Percentiles rank a stretch among this genome's conserved stretches.
Evolutionary conservation across 768 basidiomycete species (phyloP).

Genomic region (Naganishia onofrii): DNA sequence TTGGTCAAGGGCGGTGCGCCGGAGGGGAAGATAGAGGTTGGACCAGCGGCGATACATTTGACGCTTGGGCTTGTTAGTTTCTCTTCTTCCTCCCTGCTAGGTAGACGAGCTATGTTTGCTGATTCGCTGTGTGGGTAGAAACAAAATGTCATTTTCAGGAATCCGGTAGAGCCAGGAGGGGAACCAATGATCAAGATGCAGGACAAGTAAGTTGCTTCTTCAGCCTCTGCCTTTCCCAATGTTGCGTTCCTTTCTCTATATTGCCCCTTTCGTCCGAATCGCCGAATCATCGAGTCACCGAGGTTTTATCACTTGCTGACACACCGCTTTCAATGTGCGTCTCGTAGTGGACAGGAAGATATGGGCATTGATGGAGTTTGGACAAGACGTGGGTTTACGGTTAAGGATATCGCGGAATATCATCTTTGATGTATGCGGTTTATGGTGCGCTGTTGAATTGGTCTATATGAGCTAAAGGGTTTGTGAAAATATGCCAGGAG

Average conservation of each 20-base stretch:
- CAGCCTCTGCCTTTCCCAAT: background rate
- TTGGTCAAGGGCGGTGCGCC: conserved; percentile 8
- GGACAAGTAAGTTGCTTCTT: conserved; percentile 23
- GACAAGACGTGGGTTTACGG: conserved; percentile 22
- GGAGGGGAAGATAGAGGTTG: conserved; percentile 1
- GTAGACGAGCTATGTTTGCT: background rate
- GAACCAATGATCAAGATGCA: conserved; percentile 26
- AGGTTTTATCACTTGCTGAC: background rate
- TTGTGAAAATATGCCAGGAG: no score
- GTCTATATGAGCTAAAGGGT: no score
- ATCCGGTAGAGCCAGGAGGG: background rate
- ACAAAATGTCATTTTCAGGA: conserved; percentile 29
- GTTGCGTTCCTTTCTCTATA: no score
- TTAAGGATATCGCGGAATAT: conserved; percentile 22
- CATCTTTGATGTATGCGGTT: conserved; percentile 25
- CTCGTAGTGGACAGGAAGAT: conserved; percentile 23
- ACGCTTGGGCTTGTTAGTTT: conserved; percentile 29
- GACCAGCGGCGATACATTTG: conserved; percentile 28
- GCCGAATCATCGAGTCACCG: background rate
- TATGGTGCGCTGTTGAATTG: no score
- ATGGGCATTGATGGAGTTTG: conserved; percentile 28
- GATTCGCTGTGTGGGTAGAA: conserved; percentile 3
- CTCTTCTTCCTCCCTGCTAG: background rate
- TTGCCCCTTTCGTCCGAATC: no score
- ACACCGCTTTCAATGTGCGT: conserved; percentile 10